These are phyloP conservation scores for Gossypium schwendimanii DNA, from an alignment of 441 rosid species.

Conservation along the genomic window DNA sequence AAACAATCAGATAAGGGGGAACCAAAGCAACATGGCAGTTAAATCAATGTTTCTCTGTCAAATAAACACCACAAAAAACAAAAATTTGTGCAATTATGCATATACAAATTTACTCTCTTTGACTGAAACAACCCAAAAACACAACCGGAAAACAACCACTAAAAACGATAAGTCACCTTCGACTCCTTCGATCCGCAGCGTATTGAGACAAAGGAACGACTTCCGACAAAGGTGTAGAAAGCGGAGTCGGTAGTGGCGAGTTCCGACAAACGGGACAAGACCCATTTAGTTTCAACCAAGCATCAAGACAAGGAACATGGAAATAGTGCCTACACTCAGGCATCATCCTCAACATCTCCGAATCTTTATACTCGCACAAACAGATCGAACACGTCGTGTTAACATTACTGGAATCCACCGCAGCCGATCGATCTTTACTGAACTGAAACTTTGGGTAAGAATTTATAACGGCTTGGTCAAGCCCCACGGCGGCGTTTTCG, in stretches of 20 bases:
- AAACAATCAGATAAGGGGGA: too few species aligned
- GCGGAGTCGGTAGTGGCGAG: conserved; percentile 90
- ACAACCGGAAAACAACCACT: neutral
- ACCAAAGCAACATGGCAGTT: neutral
- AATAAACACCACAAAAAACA: neutral
- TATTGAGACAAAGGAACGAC: conserved; percentile 83
- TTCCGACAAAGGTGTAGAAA: conserved; percentile 86
- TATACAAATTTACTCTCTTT: neutral
- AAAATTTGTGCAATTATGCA: neutral
- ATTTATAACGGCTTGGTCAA: conserved; percentile 66
- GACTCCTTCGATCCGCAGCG: conserved; percentile 66
- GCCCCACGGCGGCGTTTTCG: conserved; percentile 48
- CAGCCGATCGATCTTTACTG: conserved; percentile 25
- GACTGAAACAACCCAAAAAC: neutral
- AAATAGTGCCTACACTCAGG: conserved; percentile 87
- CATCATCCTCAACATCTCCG: conserved; percentile 96
- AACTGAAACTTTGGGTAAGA: conserved; percentile 78
- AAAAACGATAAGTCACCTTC: conserved; percentile 34
- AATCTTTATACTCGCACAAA: conserved; percentile 72
- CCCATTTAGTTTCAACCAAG: conserved; percentile 93
- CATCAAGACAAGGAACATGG: conserved; percentile 68
- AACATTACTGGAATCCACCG: neutral
- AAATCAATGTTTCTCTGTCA: neutral
- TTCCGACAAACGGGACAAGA: conserved; percentile 96
- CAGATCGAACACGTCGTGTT: conserved; percentile 72